phyloP scores from a whole-genome alignment of 305 asterid genomes.

The Fraxinus angustifolia region DNA sequence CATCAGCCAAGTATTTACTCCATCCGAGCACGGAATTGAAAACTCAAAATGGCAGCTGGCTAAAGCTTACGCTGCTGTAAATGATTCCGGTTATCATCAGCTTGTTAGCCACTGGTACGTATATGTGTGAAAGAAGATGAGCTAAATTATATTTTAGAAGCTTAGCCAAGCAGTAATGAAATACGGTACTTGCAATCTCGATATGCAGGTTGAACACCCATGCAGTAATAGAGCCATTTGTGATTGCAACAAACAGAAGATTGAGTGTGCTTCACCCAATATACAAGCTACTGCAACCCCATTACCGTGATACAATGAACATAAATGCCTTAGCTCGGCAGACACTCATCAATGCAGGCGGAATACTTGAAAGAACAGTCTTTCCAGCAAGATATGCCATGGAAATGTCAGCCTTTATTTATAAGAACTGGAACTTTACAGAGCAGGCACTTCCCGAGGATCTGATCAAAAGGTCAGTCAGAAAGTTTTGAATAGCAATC shows the following conservation, averaged over 20 bases:
- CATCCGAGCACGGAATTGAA: slow-evolving; percentile 46
- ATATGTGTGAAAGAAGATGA: neutral
- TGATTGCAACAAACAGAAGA: slow-evolving; percentile 63
- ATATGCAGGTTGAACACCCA: slow-evolving; percentile 61
- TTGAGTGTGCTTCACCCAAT: slow-evolving; percentile 70
- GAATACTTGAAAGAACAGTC: slow-evolving; percentile 57
- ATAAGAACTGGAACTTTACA: slow-evolving; percentile 53
- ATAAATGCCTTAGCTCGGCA: slow-evolving; percentile 68
- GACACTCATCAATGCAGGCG: slow-evolving; percentile 58
- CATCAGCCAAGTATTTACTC: slow-evolving; percentile 53
- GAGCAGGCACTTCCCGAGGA: slow-evolving; percentile 69
- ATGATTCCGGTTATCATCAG: slow-evolving; percentile 71
- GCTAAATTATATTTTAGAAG: neutral
- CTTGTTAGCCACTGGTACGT: slow-evolving; percentile 64
- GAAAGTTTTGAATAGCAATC: neutral
- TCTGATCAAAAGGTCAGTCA: slow-evolving; percentile 50
- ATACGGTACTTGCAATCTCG: slow-evolving; percentile 7
- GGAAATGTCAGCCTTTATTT: slow-evolving; percentile 59
- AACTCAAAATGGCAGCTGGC: slow-evolving; percentile 68
- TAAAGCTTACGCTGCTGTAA: slow-evolving; percentile 64
- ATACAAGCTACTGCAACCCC: slow-evolving; percentile 66
- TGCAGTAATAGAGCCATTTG: slow-evolving; percentile 69
- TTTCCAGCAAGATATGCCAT: slow-evolving; percentile 54
- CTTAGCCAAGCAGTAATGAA: neutral
- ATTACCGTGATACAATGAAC: slow-evolving; percentile 78